Evolutionary conservation across 306 rosid genomes (phyloP).

Genomic region (Vachellia collinsii): DNA sequence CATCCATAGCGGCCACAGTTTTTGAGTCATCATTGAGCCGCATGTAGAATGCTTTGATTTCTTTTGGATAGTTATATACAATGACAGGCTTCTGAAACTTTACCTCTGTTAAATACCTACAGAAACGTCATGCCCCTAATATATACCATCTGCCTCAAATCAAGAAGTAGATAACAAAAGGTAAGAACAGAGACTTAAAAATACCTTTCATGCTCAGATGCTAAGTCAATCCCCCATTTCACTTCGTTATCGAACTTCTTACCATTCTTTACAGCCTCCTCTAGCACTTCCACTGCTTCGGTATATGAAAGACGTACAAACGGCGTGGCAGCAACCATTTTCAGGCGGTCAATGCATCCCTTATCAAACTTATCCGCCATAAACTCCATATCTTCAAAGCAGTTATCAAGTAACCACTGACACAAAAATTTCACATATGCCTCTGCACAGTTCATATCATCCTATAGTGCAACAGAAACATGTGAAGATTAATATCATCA

Average conservation of each 20-base stretch:
- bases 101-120: slow-evolving; percentile 89
- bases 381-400: slow-evolving; percentile 90
- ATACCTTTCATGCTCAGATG: slow-evolving; percentile 97
- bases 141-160: slow-evolving; percentile 28
- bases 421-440: slow-evolving; percentile 84
- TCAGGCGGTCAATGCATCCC: slow-evolving; percentile 80
- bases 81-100: slow-evolving; percentile 90
- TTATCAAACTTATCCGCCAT: slow-evolving; percentile 81
- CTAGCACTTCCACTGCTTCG: slow-evolving; percentile 81
- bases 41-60: slow-evolving; percentile 97
- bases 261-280: slow-evolving; percentile 77
- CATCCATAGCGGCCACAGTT: slow-evolving; percentile 99
- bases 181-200: slow-evolving; percentile 7
- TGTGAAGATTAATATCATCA: slow-evolving; percentile 18
- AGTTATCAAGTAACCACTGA: slow-evolving; percentile 89
- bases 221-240: slow-evolving; percentile 93
- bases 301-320: slow-evolving; percentile 76
- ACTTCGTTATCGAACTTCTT: slow-evolving; percentile 90
- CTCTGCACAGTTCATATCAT: slow-evolving; percentile 97
- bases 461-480: slow-evolving; percentile 52
- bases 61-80: slow-evolving; percentile 90
- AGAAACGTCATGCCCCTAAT: slow-evolving; percentile 29
- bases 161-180: slow-evolving; percentile 12
- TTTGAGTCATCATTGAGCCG: slow-evolving; percentile 84
- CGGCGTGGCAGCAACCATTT: slow-evolving; percentile 83